These are phyloP conservation scores for Coemansia guatemalensis DNA, from an alignment of 192 early-diverging fungal genomes.

Conservation along the genomic window DNA sequence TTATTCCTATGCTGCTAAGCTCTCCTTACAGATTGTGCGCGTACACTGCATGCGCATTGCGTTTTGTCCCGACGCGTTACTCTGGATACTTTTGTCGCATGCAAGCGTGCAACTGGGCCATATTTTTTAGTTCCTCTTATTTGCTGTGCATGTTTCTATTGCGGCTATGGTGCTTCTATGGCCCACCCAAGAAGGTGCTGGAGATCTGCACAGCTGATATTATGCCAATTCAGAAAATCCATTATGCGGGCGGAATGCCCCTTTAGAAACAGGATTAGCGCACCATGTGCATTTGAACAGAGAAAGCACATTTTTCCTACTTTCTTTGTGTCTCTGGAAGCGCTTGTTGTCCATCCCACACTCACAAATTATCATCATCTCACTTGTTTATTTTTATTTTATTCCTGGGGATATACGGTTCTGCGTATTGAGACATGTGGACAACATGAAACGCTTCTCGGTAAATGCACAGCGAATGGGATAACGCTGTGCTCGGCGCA, in stretches of 20 bases:
- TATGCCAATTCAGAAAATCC: not conserved
- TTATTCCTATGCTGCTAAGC: conserved; percentile 7
- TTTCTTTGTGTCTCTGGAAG: not conserved
- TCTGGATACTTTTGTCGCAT: conserved; percentile 8
- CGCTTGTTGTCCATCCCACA: not conserved
- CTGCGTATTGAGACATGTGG: not conserved
- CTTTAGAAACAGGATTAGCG: conserved; percentile 5
- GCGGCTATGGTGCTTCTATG: not conserved
- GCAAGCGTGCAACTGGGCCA: conserved; percentile 4
- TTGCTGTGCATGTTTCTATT: not conserved
- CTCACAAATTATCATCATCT: not conserved
- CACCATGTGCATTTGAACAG: not conserved
- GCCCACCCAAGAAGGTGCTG: not conserved
- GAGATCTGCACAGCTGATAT: conserved; percentile 1
- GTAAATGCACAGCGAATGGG: not conserved
- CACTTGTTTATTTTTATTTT: not conserved
- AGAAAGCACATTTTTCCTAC: not conserved
- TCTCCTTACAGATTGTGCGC: conserved; percentile 5
- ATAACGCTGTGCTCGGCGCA: not conserved
- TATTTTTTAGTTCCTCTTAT: not conserved
- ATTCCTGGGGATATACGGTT: not conserved
- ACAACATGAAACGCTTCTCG: not conserved
- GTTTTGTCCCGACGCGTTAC: not conserved
- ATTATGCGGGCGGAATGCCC: not conserved
- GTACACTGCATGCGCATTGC: not conserved